These are phyloP conservation scores for Trypethelium eluteriae DNA, from an alignment of 495 filamentous ascomycete species.

Conservation along the genomic window DNA sequence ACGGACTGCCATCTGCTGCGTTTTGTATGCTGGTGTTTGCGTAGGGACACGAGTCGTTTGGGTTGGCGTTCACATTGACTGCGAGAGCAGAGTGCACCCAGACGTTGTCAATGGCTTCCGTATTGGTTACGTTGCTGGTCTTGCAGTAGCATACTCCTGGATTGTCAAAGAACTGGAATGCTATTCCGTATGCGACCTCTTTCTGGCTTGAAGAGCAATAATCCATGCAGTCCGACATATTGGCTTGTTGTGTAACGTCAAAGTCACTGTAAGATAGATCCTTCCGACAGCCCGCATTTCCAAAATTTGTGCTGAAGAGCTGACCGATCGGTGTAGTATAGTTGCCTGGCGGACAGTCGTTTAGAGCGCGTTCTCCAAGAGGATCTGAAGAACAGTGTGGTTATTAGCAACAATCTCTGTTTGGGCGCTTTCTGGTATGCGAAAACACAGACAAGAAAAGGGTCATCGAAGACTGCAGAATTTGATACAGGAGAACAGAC, in stretches of 20 bases:
- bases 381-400: background rate
- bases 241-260: background rate
- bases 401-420: background rate
- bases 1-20: background rate
- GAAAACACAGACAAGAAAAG: no score
- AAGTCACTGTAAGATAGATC: background rate
- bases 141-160: constrained; percentile 1
- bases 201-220: background rate
- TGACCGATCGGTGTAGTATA: background rate
- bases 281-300: background rate
- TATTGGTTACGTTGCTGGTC: background rate
- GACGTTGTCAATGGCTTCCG: background rate
- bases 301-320: background rate
- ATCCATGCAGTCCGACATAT: background rate
- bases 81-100: background rate
- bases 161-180: background rate
- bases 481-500: no score
- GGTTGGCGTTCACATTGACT: background rate
- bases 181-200: background rate
- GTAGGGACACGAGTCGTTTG: background rate
- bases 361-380: background rate
- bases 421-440: background rate
- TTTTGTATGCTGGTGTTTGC: background rate
- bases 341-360: background rate
- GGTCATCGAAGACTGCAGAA: no score